A percentile compares a stretch with the other conserved stretches of the same genome.
These are phyloP conservation scores for Rhizophagus sp. DNA, from an alignment of 192 early-diverging fungal genomes.

Conservation along the genomic window DNA sequence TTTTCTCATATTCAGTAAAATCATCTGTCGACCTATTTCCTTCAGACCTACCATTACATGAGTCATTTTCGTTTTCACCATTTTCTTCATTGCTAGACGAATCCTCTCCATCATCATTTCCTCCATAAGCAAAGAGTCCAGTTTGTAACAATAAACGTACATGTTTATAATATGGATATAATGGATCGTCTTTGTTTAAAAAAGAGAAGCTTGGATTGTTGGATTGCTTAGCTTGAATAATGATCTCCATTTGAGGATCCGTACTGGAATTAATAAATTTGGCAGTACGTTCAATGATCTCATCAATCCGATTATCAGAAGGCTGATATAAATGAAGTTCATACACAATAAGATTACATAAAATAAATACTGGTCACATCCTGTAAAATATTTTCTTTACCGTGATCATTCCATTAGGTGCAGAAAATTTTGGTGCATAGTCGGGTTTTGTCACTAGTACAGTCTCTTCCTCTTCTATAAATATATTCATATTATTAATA, in stretches of 20 bases:
- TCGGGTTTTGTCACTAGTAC: constrained; percentile 23
- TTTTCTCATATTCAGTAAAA: neutral
- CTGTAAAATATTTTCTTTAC: constrained; percentile 30
- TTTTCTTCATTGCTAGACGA: constrained; percentile 20
- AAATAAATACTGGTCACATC: neutral
- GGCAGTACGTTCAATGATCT: constrained; percentile 72
- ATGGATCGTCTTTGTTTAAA: constrained; percentile 51
- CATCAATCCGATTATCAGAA: constrained; percentile 53
- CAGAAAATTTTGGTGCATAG: constrained; percentile 46
- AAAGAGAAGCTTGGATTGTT: constrained; percentile 74
- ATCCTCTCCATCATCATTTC: constrained; percentile 30
- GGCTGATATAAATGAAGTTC: constrained; percentile 43
- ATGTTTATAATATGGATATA: constrained; percentile 77
- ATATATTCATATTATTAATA: constrained; percentile 30
- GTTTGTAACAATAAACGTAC: constrained; percentile 61
- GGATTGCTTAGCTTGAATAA: constrained; percentile 73
- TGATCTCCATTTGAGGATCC: constrained; percentile 67
- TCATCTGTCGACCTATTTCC: neutral
- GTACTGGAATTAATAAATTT: constrained; percentile 59
- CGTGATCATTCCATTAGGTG: constrained; percentile 50
- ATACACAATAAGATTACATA: neutral
- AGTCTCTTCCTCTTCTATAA: constrained; percentile 27
- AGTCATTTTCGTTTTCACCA: neutral
- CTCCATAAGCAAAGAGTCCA: constrained; percentile 58
- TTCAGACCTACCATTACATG: neutral